Evolutionary conservation across 2,329 filamentous ascomycete species (phyloP).

Genomic region (Penicillium brasilianum): DNA sequence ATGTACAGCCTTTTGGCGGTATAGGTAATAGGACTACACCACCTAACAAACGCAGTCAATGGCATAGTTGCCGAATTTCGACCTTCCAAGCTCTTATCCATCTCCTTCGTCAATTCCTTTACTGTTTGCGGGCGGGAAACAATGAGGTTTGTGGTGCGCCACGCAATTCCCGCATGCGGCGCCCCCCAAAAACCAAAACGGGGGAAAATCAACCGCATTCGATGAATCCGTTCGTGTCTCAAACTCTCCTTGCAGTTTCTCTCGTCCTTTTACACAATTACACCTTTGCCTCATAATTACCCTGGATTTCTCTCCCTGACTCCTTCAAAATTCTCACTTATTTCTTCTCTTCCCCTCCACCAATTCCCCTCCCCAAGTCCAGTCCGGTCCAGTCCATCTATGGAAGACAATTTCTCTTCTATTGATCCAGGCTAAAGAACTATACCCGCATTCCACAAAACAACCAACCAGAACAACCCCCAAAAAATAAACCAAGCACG

Average conservation of each 20-base stretch:
- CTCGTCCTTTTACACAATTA: slow-evolving; percentile 22
- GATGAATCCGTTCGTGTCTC: slow-evolving; percentile 28
- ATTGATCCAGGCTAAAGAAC: neutral
- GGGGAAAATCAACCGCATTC: slow-evolving; percentile 16
- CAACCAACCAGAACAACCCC: neutral
- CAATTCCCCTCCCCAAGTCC: neutral
- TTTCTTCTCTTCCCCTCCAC: neutral
- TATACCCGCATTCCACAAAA: slow-evolving; percentile 1
- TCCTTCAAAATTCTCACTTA: neutral
- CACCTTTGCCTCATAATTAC: slow-evolving; percentile 16
- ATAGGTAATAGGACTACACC: neutral
- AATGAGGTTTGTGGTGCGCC: slow-evolving; percentile 18
- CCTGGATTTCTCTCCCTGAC: neutral
- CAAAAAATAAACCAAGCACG: neutral
- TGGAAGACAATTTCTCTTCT: neutral
- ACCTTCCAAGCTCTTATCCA: neutral
- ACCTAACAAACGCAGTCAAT: neutral
- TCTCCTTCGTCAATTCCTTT: neutral
- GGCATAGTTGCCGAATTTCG: neutral
- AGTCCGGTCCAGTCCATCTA: neutral
- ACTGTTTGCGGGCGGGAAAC: neutral
- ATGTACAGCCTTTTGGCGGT: neutral
- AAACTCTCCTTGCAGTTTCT: slow-evolving; percentile 31
- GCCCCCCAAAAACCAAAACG: too few species aligned
- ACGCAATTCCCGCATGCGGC: slow-evolving; percentile 31